These are phyloP conservation scores for Onygenales sp. DNA, from an alignment of 2,329 filamentous ascomycete genomes.

Conservation along the genomic window DNA sequence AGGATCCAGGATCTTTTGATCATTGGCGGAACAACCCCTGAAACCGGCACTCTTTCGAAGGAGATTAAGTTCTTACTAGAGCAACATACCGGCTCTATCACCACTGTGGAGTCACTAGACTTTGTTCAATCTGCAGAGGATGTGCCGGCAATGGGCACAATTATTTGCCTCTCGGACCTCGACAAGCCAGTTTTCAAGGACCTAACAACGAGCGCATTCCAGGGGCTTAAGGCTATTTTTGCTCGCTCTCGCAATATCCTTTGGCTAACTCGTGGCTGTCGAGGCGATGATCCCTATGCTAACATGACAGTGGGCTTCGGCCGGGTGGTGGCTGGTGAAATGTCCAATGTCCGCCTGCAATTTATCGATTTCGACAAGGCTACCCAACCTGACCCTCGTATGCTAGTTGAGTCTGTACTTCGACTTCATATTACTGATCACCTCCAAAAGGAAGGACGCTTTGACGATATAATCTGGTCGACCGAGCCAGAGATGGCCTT, in stretches of 20 bases:
- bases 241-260: constrained; percentile 9
- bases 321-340: constrained; percentile 11
- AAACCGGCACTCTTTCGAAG: constrained; percentile 5
- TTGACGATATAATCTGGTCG: constrained; percentile 6
- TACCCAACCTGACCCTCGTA: constrained; percentile 1
- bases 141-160: not conserved
- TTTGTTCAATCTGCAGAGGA: not conserved
- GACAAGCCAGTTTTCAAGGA: constrained; percentile 18
- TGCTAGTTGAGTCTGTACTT: constrained; percentile 12
- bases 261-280: constrained; percentile 18
- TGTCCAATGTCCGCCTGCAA: constrained; percentile 12
- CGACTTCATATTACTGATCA: constrained; percentile 3
- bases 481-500: constrained; percentile 8
- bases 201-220: constrained; percentile 7
- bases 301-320: constrained; percentile 18
- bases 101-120: not conserved
- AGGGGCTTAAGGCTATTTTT: constrained; percentile 13
- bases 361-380: constrained; percentile 15
- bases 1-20: not conserved
- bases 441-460: not conserved
- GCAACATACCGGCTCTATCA: not conserved
- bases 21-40: not conserved
- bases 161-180: constrained; percentile 17
- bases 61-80: not conserved
- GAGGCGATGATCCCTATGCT: constrained; percentile 12